phyloP scores from a whole-genome alignment of 108 stramenopile genomes.

The Cyclotella atomus region DNA sequence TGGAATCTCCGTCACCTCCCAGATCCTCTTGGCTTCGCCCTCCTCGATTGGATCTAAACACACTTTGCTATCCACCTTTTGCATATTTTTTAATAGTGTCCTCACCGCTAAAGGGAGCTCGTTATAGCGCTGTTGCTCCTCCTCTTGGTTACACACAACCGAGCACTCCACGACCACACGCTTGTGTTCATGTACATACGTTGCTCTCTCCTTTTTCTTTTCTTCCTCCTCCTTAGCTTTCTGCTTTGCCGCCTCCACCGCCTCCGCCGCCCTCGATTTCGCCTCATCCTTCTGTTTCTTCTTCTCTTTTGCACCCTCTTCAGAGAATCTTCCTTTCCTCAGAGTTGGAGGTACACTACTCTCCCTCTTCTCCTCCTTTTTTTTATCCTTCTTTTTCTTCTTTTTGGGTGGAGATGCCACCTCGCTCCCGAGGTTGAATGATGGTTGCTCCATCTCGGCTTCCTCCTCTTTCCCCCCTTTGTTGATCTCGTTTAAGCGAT shows the following conservation, averaged over 20 bases:
- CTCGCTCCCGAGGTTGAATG: no score
- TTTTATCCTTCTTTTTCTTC: conserved; percentile 6
- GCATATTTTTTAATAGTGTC: background rate
- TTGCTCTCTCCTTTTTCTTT: no score
- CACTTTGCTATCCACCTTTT: background rate
- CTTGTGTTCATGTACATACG: background rate
- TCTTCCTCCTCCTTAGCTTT: no score
- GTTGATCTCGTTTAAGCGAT: no score
- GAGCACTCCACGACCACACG: background rate
- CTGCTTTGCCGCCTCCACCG: no score
- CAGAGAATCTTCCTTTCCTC: background rate
- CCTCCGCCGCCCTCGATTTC: no score
- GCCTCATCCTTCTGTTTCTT: background rate
- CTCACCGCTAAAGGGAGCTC: background rate
- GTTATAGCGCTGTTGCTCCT: background rate
- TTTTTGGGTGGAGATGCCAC: background rate
- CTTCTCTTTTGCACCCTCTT: background rate
- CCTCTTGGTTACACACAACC: background rate
- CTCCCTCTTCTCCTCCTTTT: background rate
- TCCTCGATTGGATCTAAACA: background rate
- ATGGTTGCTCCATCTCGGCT: no score
- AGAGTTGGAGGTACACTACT: background rate
- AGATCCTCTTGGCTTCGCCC: background rate
- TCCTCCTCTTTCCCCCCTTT: no score
- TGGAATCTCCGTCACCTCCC: background rate